These are phyloP conservation scores for Gastrodia elata DNA, from an alignment of 106 monocot genomes.

Conservation along the genomic window DNA sequence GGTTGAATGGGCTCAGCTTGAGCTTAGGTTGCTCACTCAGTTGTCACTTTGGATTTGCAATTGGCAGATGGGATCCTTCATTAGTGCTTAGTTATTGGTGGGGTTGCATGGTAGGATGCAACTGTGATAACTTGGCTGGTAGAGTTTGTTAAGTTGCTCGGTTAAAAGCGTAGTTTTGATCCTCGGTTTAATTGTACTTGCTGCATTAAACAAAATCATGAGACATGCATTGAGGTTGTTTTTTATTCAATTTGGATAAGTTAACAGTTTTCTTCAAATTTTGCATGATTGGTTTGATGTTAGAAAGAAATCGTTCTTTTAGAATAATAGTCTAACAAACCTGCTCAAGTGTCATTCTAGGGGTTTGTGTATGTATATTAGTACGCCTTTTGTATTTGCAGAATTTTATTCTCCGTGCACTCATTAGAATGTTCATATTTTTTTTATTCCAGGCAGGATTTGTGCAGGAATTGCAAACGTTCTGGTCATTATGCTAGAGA, in stretches of 20 bases:
- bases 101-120: too few relatives aligned
- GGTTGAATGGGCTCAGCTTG: too few relatives aligned
- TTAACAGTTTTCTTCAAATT: not conserved
- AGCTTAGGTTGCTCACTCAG: too few relatives aligned
- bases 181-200: not conserved
- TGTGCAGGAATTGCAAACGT: constrained; percentile 85
- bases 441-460: constrained; percentile 20
- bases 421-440: not conserved
- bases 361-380: not conserved
- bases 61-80: too few relatives aligned
- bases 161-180: too few relatives aligned
- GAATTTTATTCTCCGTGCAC: not conserved
- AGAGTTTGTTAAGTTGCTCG: too few relatives aligned
- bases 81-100: too few relatives aligned
- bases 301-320: not conserved
- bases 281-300: not conserved
- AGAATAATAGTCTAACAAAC: not conserved
- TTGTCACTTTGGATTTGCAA: too few relatives aligned
- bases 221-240: not conserved
- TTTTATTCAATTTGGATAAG: not conserved
- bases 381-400: not conserved
- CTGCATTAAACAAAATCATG: not conserved
- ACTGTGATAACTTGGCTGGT: too few relatives aligned
- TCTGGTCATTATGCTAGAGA: constrained; percentile 89
- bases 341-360: not conserved